These are phyloP conservation scores for Alopecurus myosuroides DNA, from an alignment of 176 grass and related monocot genomes.

Conservation along the genomic window DNA sequence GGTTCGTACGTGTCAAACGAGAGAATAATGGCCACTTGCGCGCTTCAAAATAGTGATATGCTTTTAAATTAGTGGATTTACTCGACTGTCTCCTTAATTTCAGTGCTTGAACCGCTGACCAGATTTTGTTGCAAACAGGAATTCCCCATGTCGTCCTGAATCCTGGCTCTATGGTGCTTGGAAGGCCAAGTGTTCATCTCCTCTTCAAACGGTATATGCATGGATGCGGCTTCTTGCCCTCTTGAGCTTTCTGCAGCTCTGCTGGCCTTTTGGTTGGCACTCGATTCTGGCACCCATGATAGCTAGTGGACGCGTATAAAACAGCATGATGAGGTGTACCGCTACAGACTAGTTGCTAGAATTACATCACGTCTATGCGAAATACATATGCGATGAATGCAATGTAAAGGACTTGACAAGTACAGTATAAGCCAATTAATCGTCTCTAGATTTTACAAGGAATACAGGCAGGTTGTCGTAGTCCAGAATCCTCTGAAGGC, in stretches of 20 bases:
- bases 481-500: not conserved
- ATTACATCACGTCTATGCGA: not conserved
- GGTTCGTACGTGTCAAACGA: not conserved
- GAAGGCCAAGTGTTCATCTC: not conserved
- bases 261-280: not conserved
- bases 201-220: not conserved
- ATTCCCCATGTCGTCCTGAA: not conserved
- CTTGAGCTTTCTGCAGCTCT: not conserved
- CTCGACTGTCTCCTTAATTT: not conserved
- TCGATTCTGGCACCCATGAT: not conserved
- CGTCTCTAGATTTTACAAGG: not conserved
- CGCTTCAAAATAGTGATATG: not conserved
- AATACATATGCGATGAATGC: not conserved
- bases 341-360: not conserved
- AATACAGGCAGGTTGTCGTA: not conserved
- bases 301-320: not conserved
- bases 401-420: not conserved
- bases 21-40: not conserved
- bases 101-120: not conserved
- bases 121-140: not conserved
- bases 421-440: not conserved
- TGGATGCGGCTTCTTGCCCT: not conserved
- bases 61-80: not conserved
- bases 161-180: constrained; percentile 17
- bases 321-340: not conserved